Percentiles rank a stretch among this genome's conserved stretches.
Evolutionary conservation across 129 eudicot species (phyloP).

Genomic region (Flaveria trinervia): DNA sequence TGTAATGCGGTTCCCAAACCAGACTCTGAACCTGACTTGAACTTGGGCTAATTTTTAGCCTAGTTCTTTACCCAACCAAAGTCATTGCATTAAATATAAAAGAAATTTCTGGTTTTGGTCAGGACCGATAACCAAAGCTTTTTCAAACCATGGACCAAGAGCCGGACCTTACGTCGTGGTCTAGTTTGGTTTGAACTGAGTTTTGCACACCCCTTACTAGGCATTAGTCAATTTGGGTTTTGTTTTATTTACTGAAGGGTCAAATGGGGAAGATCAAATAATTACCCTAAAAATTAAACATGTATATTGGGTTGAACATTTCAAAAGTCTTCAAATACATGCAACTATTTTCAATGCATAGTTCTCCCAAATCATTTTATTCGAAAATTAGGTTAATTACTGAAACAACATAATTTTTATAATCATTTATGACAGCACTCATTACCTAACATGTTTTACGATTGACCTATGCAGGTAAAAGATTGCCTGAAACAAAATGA

Average conservation of each 20-base stretch:
- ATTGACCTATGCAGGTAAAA: slow-evolving; percentile 63
- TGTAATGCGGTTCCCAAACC: not conserved
- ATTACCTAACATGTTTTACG: slow-evolving; percentile 7
- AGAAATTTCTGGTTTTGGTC: not conserved
- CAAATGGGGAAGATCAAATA: too few relatives aligned
- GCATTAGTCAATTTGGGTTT: not conserved
- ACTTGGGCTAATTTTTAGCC: not conserved
- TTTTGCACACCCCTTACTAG: not conserved
- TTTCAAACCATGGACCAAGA: slow-evolving; percentile 2
- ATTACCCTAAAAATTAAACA: not conserved
- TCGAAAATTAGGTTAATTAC: not conserved
- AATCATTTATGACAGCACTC: not conserved
- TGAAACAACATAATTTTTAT: not conserved
- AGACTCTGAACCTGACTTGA: not conserved
- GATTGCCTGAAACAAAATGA: slow-evolving; percentile 78
- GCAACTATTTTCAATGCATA: not conserved
- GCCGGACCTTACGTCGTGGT: not conserved
- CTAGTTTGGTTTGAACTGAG: not conserved
- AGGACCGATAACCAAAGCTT: not conserved
- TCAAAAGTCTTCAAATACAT: not conserved
- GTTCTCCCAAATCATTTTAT: not conserved
- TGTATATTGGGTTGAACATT: not conserved
- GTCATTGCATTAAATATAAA: not conserved
- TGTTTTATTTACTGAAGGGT: not conserved
- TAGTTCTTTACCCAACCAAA: not conserved